Evolutionary conservation across 345 rosid genomes (phyloP).

Genomic region (Gossypium mustelinum): DNA sequence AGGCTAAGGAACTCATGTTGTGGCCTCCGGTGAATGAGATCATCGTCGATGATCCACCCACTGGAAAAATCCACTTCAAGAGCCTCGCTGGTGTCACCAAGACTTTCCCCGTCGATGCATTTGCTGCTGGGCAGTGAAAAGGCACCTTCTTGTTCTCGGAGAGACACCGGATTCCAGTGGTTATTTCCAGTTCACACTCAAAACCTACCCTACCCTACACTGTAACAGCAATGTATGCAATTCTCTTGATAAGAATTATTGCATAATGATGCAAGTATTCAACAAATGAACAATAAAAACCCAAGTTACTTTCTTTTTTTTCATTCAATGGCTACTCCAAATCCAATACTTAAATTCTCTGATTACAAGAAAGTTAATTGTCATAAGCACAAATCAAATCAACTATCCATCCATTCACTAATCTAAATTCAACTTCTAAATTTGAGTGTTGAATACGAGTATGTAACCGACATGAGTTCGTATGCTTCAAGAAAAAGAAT

Average conservation of each 20-base stretch:
- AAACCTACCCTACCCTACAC: neutral
- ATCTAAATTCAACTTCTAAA: neutral
- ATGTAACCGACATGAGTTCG: too few species aligned
- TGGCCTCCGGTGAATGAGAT: constrained; percentile 50
- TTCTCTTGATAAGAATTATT: neutral
- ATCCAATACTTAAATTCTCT: too few species aligned
- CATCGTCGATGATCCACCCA: constrained; percentile 33
- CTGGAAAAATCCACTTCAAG: constrained; percentile 53
- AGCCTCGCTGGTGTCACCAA: constrained; percentile 50
- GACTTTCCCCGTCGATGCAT: constrained; percentile 51
- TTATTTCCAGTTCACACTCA: neutral
- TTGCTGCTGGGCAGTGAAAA: constrained; percentile 40
- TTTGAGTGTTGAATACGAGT: neutral
- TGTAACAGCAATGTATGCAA: neutral
- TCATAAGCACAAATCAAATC: neutral
- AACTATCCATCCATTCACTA: neutral
- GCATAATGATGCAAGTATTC: neutral
- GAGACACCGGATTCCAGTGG: constrained; percentile 1
- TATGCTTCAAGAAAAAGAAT: too few species aligned
- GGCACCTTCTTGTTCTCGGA: neutral
- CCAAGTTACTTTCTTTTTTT: neutral
- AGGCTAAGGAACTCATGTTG: constrained; percentile 51
- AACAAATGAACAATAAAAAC: constrained; percentile 9
- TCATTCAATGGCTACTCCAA: neutral
- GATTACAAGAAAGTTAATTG: neutral